Evolutionary conservation across 306 rosid genomes (phyloP), one percentile per base, ranked within the genome.

Genomic region (Rosa multiflora): DNA sequence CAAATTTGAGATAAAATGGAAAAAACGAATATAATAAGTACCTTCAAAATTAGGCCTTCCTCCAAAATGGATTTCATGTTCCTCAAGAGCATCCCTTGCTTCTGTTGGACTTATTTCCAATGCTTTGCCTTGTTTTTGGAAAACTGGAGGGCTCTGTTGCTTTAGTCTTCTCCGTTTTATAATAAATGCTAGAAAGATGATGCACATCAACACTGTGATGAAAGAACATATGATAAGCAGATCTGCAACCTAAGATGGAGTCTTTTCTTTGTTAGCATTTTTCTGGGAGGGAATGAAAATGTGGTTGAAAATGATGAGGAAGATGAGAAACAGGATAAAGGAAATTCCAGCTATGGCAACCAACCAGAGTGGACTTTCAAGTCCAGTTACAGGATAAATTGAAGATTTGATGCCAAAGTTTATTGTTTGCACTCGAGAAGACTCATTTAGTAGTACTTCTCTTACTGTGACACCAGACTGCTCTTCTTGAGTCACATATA

Each of bases 401-500:
- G 91, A 80, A 76, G 87, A 70, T 35, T 71, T 62, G 5, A 70
- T 82, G 83, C 86, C 85, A 77, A 90, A 79, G 21, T 88, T 83
- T 70, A 86, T 81, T 0, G 93, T 86, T 78, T 84, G 88, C 53
- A 87, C 74, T 82, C 83, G 87, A 2, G 82, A 79, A 58, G 75
- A 82, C 79, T 88, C 85, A 10, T 78, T 12, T 18, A 87, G 52
- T 59, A 88, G 82, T 74, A 87, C 96, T 80, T 66, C 46, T 37
- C 73, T 78, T 26, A 85, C 78, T 72, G 88, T 85, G 32, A 74
- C 20, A 67, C 79, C 83, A 23, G 83, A 70, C 56, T 83, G 88
- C 62, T 81, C 82, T 85, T 95, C 98, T 87, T 78, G 94, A 52
- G 99, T 95, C 68, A 95, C 91, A 85, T 85, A 95, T 58, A 95